Conservation (phyloP, 371 early-diverging fungal species). For the Thermomucor indicae-seudaticae region DNA sequence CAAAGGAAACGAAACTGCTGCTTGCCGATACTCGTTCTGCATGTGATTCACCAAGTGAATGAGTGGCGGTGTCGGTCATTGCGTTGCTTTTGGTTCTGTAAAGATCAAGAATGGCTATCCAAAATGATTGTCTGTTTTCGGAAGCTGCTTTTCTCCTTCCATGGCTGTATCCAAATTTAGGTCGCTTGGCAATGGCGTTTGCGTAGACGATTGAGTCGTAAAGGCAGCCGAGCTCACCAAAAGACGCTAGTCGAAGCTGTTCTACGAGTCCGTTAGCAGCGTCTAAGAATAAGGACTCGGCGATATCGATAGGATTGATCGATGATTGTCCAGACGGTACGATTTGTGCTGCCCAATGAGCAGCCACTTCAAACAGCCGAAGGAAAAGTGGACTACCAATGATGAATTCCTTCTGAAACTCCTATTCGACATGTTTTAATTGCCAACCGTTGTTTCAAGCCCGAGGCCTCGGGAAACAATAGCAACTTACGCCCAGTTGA, state of each 20-base stretch:
- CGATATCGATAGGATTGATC: slow-evolving; percentile 5
- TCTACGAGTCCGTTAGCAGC: slow-evolving; percentile 26
- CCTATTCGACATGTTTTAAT: background rate
- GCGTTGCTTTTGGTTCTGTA: no score
- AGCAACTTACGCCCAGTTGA: background rate
- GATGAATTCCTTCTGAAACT: slow-evolving; percentile 1
- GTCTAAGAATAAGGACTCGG: slow-evolving; percentile 15
- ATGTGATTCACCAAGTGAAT: no score
- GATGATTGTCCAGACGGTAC: slow-evolving; percentile 15
- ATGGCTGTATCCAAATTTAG: no score
- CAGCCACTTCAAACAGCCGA: slow-evolving; percentile 17
- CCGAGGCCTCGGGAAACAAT: background rate
- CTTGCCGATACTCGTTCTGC: no score
- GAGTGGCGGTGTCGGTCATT: no score
- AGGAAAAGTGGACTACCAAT: slow-evolving; percentile 24
- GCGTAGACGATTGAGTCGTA: slow-evolving; percentile 27
- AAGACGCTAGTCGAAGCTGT: slow-evolving; percentile 13
- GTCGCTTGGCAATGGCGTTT: slow-evolving; percentile 19
- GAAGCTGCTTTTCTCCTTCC: no score
- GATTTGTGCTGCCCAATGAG: slow-evolving; percentile 11
- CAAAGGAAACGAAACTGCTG: background rate
- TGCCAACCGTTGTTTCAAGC: background rate
- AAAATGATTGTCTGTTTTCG: background rate
- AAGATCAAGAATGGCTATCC: no score
- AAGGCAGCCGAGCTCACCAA: slow-evolving; percentile 27